phyloP scores from a whole-genome alignment of 176 grass and related monocot species.

The Lolium multiflorum region DNA sequence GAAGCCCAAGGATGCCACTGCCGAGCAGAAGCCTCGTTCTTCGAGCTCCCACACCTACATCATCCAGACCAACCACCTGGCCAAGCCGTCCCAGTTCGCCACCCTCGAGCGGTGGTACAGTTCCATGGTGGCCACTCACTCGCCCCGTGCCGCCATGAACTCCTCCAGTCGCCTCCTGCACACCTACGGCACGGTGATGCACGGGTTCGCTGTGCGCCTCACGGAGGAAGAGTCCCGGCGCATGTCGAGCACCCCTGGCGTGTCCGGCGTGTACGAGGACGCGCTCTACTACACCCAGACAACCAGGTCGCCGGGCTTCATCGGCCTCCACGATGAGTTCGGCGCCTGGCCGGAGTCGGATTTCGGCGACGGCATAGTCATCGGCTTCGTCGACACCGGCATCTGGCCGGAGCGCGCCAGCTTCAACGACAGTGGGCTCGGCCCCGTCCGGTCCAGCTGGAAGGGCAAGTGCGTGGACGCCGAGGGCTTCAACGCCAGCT shows the following conservation, averaged over 20 bases:
- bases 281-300: conserved; percentile 12
- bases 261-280: conserved; percentile 41
- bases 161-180: conserved; percentile 15
- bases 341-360: conserved; percentile 43
- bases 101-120: conserved; percentile 24
- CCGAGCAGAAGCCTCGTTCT: neutral
- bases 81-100: conserved; percentile 31
- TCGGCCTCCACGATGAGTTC: conserved; percentile 34
- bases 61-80: neutral
- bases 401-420: conserved; percentile 56
- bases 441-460: conserved; percentile 33
- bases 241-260: conserved; percentile 22
- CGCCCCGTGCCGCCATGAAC: neutral
- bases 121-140: conserved; percentile 26
- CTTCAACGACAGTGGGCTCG: conserved; percentile 45
- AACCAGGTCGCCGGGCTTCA: conserved; percentile 53
- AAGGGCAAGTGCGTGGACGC: conserved; percentile 33
- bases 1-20: neutral
- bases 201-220: conserved; percentile 46
- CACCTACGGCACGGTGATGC: conserved; percentile 39
- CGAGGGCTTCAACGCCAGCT: conserved; percentile 22
- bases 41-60: conserved; percentile 28
- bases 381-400: conserved; percentile 50
- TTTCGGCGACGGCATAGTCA: conserved; percentile 44
- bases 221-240: conserved; percentile 15